phyloP scores from a whole-genome alignment of 1,284 basidiomycete species.

The Hymenochaete sp. region DNA sequence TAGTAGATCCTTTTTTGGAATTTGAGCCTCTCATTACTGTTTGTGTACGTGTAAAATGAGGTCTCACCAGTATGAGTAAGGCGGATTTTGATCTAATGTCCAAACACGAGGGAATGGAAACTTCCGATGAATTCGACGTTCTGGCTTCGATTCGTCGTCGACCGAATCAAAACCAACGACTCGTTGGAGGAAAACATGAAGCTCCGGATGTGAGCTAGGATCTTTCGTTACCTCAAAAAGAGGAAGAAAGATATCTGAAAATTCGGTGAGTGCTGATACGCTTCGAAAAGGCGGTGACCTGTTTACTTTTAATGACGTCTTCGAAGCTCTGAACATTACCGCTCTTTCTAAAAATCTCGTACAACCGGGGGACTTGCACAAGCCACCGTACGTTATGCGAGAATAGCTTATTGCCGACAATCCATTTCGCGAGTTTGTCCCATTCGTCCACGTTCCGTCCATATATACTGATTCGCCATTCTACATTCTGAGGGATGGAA shows the following conservation, averaged over 20 bases:
- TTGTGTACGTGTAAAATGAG: background rate
- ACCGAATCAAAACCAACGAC: conserved; percentile 97
- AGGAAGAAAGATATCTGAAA: conserved; percentile 82
- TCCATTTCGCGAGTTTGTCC: conserved; percentile 98
- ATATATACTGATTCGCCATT: conserved; percentile 97
- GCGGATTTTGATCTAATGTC: conserved; percentile 85
- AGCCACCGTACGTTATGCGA: conserved; percentile 99
- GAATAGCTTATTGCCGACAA: conserved; percentile 86
- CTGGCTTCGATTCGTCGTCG: conserved; percentile 95
- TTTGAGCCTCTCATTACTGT: background rate
- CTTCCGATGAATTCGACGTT: conserved; percentile 88
- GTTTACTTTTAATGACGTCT: conserved; percentile 82
- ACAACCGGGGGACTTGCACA: conserved; percentile 92
- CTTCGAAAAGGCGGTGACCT: background rate
- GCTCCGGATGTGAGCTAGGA: conserved; percentile 83
- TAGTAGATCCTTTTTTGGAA: conserved; percentile 75
- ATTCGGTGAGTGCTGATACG: conserved; percentile 7
- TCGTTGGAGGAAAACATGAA: conserved; percentile 93
- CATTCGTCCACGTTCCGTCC: conserved; percentile 78
- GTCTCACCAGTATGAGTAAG: conserved; percentile 88
- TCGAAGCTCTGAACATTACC: conserved; percentile 85
- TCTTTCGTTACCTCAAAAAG: conserved; percentile 96
- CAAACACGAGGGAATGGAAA: conserved; percentile 92
- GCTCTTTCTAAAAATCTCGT: conserved; percentile 92
- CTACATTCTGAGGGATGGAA: conserved; percentile 61